phyloP scores from a whole-genome alignment of 2,329 filamentous ascomycete species.

The Rhexocercosporidium sp. region DNA sequence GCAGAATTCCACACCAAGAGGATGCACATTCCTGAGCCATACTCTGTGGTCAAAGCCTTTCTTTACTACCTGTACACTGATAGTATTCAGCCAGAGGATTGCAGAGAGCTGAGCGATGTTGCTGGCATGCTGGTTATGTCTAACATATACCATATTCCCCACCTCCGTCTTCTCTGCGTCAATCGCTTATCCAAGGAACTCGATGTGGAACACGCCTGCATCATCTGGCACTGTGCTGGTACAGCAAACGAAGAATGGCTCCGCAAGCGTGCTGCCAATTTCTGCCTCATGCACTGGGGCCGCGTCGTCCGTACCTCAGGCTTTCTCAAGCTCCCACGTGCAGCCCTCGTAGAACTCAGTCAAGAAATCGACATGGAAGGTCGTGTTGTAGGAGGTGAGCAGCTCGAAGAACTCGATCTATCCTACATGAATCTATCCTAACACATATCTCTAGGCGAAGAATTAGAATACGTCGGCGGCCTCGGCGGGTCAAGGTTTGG shows the following conservation, averaged over 20 bases:
- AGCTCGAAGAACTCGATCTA: constrained; percentile 50
- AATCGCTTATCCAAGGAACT: constrained; percentile 89
- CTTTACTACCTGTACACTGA: constrained; percentile 97
- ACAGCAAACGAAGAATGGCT: constrained; percentile 94
- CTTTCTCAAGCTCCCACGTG: constrained; percentile 80
- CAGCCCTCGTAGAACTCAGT: constrained; percentile 85
- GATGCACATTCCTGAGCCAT: constrained; percentile 98
- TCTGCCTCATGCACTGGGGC: constrained; percentile 94
- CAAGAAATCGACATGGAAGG: constrained; percentile 94
- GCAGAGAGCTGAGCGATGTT: constrained; percentile 78
- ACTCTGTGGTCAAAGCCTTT: constrained; percentile 91
- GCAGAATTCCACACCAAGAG: constrained; percentile 95
- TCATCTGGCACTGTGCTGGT: constrained; percentile 93
- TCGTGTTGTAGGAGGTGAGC: constrained; percentile 86
- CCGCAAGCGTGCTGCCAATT: constrained; percentile 82
- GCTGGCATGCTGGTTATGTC: constrained; percentile 96
- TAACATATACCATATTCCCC: constrained; percentile 96
- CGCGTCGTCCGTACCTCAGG: constrained; percentile 88
- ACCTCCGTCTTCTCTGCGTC: constrained; percentile 87
- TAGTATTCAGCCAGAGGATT: constrained; percentile 70
- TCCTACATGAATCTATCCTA: constrained; percentile 26
- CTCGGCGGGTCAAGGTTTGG: constrained; percentile 55
- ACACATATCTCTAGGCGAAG: constrained; percentile 38
- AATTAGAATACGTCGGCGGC: constrained; percentile 52
- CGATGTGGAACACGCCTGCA: constrained; percentile 91